Evolutionary conservation across 2,329 filamentous ascomycete species (phyloP), one percentile per base, ranked within the genome.

Genomic region (Corinectria fuckeliana): DNA sequence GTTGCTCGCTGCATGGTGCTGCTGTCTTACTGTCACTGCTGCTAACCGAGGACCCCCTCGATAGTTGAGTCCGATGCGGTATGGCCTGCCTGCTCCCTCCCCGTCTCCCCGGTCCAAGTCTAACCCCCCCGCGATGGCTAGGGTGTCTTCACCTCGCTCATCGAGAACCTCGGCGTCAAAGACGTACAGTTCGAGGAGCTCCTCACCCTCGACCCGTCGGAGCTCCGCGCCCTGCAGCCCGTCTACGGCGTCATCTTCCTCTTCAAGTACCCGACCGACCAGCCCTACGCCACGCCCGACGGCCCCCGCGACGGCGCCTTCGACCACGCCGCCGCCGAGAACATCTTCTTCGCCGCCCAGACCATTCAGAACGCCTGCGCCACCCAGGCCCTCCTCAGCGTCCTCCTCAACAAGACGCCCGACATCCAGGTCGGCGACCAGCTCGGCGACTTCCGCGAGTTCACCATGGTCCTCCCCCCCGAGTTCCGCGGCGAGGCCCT

Each of bases 341-440:
- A 85, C 62, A 84, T 97, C 70, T 99, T 97, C 84, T 99, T 99
- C 78, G 95, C 95, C 4, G 88, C 90, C 26, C 95, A 99, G 80
- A 98, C 94, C 4, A 99, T 99, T 75, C 94, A 98, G 78, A 99
- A 99, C 77, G 95, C 95, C 7, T 99, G 95, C 79, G 95, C 93
- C 42, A 99, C 95, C 14, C 95, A 99, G 77, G 95, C 95, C 3
- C 86, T 99, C 45, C 86, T 99, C 38, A 95, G 91, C 52, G 91
- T 98, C 54, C 84, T 98, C 28, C 82, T 99, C 67, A 99, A 99
- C 80, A 91, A 96, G 76, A 85, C 85, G 26, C 82, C 79, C 54
- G 75, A 84, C 41, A 84, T 97, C 49, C 84, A 93, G 30, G 87
- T 97, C 63, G 93, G 93, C 52, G 74, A 81, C 3, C 82, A 86